Conservation (phyloP, 1,284 basidiomycete species). For the Apiotrichum brassicae region DNA sequence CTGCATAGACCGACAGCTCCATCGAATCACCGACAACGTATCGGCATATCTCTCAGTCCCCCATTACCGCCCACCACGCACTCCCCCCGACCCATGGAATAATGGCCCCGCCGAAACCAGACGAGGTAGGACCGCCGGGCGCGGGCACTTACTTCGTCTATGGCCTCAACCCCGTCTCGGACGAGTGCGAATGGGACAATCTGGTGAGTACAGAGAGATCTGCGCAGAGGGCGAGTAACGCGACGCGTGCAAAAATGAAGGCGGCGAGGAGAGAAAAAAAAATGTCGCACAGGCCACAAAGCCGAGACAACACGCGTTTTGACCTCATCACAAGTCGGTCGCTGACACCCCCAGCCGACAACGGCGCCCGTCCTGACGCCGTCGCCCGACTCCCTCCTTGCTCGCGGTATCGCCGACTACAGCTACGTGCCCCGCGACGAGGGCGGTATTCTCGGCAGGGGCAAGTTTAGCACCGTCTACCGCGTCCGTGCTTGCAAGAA, state of each 20-base stretch:
- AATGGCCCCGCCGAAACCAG: slow-evolving; percentile 11
- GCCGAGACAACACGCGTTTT: too few relatives aligned
- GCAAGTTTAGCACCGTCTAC: slow-evolving; percentile 51
- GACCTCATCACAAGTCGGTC: too few relatives aligned
- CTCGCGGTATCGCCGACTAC: slow-evolving; percentile 47
- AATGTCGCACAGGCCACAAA: too few relatives aligned
- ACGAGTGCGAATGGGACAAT: slow-evolving; percentile 13
- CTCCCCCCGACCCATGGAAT: slow-evolving; percentile 1
- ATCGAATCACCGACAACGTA: too few relatives aligned
- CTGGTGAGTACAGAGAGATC: slow-evolving; percentile 15
- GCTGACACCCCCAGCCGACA: slow-evolving; percentile 11
- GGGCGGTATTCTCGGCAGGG: slow-evolving; percentile 46
- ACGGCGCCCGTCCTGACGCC: slow-evolving; percentile 12
- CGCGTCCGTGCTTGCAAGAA: slow-evolving; percentile 22
- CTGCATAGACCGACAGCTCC: too few relatives aligned
- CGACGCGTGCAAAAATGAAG: too few relatives aligned
- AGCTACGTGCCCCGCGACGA: slow-evolving; percentile 32
- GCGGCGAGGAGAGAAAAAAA: too few relatives aligned
- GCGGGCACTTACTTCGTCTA: slow-evolving; percentile 38
- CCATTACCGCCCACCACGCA: too few relatives aligned
- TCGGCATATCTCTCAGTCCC: too few relatives aligned
- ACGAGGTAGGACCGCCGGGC: slow-evolving; percentile 30
- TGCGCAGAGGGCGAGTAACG: too few relatives aligned
- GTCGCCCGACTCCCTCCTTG: slow-evolving; percentile 43
- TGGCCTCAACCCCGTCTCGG: slow-evolving; percentile 3